Percentiles rank a stretch among this genome's conserved stretches.
Conservation (phyloP, 768 basidiomycete genomes). For the Fibroporia radiculosa region DNA sequence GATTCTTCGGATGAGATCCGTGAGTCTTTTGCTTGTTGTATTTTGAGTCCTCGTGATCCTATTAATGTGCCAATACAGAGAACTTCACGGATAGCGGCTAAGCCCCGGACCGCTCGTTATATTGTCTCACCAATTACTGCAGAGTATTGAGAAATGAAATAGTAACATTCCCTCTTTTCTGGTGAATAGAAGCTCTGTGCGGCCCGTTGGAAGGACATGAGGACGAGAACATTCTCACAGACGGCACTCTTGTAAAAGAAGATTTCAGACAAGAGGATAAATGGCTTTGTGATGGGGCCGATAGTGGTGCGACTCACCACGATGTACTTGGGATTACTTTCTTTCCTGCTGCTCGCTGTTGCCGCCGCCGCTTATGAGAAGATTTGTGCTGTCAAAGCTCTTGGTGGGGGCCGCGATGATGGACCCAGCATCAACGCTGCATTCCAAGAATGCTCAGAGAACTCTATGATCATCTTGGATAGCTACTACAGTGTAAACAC, state of each 20-base stretch:
- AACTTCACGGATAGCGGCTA: no score
- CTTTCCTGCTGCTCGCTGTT: not conserved
- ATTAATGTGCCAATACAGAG: no score
- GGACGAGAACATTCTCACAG: not conserved
- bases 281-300: no score
- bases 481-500: conserved; percentile 31
- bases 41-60: no score
- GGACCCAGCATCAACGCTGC: conserved; percentile 27
- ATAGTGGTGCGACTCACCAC: not conserved
- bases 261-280: not conserved
- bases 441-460: conserved; percentile 23
- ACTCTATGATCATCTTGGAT: conserved; percentile 26
- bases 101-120: no score
- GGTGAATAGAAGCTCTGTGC: not conserved
- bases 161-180: not conserved
- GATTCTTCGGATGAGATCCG: no score
- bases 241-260: not conserved
- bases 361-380: conserved; percentile 6
- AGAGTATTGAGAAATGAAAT: no score
- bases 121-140: no score
- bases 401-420: conserved; percentile 28
- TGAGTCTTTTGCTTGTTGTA: no score
- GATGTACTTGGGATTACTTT: not conserved
- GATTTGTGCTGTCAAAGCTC: conserved; percentile 22
- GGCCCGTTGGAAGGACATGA: not conserved